Evolutionary conservation across 768 basidiomycete species (phyloP), one percentile per base, ranked within the genome.

Genomic region (Boletus vermiculosoides): DNA sequence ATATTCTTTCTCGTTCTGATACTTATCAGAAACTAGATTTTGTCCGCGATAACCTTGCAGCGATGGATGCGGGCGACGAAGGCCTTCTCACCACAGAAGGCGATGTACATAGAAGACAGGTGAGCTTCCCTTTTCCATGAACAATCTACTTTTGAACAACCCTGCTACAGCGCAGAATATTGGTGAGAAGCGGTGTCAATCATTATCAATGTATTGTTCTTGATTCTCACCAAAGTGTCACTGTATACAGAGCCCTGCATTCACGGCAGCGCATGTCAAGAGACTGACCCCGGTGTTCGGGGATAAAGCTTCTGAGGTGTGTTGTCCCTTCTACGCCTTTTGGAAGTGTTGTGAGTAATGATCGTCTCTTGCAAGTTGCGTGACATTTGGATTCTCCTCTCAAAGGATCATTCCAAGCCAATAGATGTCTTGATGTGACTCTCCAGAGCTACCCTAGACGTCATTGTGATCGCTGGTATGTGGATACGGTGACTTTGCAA

Each of bases 401-500:
- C 64, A 25, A 31, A 53, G 36, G 57, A 60, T 12, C 67, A 54
- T 64, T 66, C 51, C 54, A 54, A 50, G 46, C 50, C 70, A 8
- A 74, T 90, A 33, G 85, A 94, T 37, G 81, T 85, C 2, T 73
- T 87, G 37, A 73, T 77, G 4, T 90, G 85, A 82, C 73, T 92
- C 3, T 83, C 82, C 41, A 82, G 81, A 54, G 80, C 81, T 48
- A 90, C 89, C 4, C 75, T 92, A 10, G 91, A 92, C 59, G 81
- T 89, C 53, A 91, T 94, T 50, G 89, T 89, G 10, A 74, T 87
- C 37, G 86, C 90, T 7, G 85, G 85, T 78, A 61, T 42, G 68
- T 57, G 40, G 10, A 23, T 53, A 34, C 20, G 37, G 4, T 18
- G 52, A 9, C 50, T 30, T 25, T n/a, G 46, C 34, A 28, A 44